Base-by-base conservation (phyloP, 169 alveolate species). In the Babesia divergens region DNA sequence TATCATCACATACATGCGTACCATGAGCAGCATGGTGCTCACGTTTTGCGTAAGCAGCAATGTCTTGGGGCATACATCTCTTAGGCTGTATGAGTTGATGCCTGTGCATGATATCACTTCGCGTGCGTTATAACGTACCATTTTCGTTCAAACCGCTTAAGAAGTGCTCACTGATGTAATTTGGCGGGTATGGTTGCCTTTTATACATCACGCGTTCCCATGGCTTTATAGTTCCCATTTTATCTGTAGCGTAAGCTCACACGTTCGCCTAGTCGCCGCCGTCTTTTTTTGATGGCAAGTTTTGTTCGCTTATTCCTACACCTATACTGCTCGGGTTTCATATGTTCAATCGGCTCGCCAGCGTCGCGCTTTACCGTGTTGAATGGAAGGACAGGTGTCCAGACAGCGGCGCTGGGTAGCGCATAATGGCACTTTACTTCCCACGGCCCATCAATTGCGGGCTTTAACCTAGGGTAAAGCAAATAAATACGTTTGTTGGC, bases 171-270 rank as follows among this genome's bases (percentile, higher is more conserved):
- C 71, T 59, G 47, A 76, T 58, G 49, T 66, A 76, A 53, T 76
- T 76, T 28, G 72, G 52, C 6, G 85, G 85, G 38, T 65, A 76
- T 20, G 58, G 56, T 51, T 76, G 85, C 29, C 51, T 29, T 38
- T 76, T 62, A 43, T 76, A 76, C 59, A 58, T 50, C 34, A 66
- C 81, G 35, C 66, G 55, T 43, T 76, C 46, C 65, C 62, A 38
- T n/a, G 46, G 81, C 22, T 32, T 40, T 16, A 18, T 22, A 20
- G 50, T 26, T 28, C 14, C 56, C 51, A 6, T 38, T 18, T 46
- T 40, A 79, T 8, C 87, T 52, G 71, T 79, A 79, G 18, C 87
- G 29, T 53, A 79, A 54, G 59, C 87, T 79, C 42, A 79, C 60
- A 9, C 87, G 52, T 49, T 79, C 82, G 31, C 87, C 87, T 54